Percentiles rank a stretch among this genome's conserved stretches.
phyloP scores from a whole-genome alignment of 2,329 filamentous ascomycete genomes.

The Ophiognomonia clavigignenti-juglandacearum region DNA sequence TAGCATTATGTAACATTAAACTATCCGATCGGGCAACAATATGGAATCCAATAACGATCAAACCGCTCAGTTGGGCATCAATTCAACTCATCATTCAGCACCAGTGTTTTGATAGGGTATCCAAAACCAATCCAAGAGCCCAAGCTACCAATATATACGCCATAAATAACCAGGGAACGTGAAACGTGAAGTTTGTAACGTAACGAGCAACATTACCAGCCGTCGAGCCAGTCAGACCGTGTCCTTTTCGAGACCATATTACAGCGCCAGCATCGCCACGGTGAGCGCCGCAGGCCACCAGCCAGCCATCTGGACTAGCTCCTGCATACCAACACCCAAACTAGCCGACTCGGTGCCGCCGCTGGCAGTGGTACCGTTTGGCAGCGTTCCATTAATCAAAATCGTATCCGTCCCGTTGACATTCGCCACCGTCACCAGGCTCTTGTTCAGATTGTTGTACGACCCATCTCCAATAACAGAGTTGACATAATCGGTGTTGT shows the following conservation, averaged over 20 bases:
- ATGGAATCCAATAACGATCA: too few species aligned
- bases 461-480: conserved; percentile 62
- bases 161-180: too few species aligned
- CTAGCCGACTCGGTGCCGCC: conserved; percentile 37
- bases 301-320: conserved; percentile 34
- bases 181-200: too few species aligned
- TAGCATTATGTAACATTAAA: too few species aligned
- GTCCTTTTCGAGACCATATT: conserved; percentile 29
- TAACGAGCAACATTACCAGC: background rate
- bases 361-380: conserved; percentile 57
- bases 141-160: too few species aligned
- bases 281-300: conserved; percentile 46
- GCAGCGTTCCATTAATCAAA: conserved; percentile 70
- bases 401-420: conserved; percentile 62
- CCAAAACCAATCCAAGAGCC: too few species aligned
- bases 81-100: too few species aligned
- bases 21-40: too few species aligned
- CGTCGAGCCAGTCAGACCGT: background rate
- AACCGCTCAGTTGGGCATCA: too few species aligned
- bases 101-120: too few species aligned
- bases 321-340: conserved; percentile 28
- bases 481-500: conserved; percentile 53
- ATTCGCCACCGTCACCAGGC: conserved; percentile 55
- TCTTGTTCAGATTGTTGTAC: conserved; percentile 54
- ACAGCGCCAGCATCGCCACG: conserved; percentile 39